phyloP scores from a whole-genome alignment of 306 rosid genomes.

The Luffa aegyptiaca region DNA sequence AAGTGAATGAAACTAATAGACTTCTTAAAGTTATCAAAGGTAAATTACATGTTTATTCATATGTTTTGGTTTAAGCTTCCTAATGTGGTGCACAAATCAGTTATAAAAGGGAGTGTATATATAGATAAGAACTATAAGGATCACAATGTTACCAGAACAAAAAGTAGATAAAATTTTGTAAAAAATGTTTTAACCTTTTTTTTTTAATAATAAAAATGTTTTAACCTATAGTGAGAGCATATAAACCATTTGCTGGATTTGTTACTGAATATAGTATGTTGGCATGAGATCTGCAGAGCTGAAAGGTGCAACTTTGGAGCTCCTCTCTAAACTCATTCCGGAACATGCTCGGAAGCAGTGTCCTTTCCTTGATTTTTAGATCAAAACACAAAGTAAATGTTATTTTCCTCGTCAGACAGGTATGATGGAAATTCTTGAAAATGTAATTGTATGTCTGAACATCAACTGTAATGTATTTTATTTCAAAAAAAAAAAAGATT shows the following conservation, averaged over 20 bases:
- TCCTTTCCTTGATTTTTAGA: constrained; percentile 31
- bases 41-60: too few species aligned
- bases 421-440: not conserved
- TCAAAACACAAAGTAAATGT: not conserved
- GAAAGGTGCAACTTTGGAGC: constrained; percentile 53
- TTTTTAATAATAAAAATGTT: not conserved
- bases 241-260: not conserved
- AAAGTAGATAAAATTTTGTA: too few species aligned
- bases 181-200: too few species aligned
- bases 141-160: too few species aligned
- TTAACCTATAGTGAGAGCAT: not conserved
- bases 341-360: constrained; percentile 62
- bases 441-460: not conserved
- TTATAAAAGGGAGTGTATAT: too few species aligned
- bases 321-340: constrained; percentile 40
- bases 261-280: not conserved
- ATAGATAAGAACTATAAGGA: too few species aligned
- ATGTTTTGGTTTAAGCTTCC: too few species aligned
- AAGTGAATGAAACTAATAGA: too few species aligned
- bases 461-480: constrained; percentile 1
- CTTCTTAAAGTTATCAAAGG: too few species aligned
- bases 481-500: not conserved
- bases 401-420: not conserved
- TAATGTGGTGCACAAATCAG: too few species aligned
- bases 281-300: constrained; percentile 26